Evolutionary conservation across 345 rosid species (phyloP).

Genomic region (Corchorus olitorius): DNA sequence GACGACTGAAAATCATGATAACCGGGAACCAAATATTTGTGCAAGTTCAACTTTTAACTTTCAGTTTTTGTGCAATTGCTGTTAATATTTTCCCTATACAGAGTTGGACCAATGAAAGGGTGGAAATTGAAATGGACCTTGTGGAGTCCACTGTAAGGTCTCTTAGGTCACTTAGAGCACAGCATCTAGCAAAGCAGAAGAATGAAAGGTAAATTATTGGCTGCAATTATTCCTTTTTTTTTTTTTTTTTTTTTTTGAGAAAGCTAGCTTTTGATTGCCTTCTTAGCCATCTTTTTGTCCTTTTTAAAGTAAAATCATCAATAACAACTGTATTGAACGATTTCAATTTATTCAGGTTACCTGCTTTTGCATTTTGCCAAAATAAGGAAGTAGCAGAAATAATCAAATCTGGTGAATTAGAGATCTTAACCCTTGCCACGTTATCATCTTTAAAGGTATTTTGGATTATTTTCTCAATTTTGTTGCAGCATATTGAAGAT

Average conservation of each 20-base stretch:
- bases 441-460: constrained; percentile 72
- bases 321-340: background rate
- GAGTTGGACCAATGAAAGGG: constrained; percentile 71
- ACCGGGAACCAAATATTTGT: background rate
- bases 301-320: background rate
- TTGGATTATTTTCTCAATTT: background rate
- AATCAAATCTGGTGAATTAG: constrained; percentile 61
- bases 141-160: constrained; percentile 69
- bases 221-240: background rate
- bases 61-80: background rate
- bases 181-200: constrained; percentile 68
- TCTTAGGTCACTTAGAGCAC: constrained; percentile 75
- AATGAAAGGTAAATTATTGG: constrained; percentile 62
- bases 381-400: constrained; percentile 53
- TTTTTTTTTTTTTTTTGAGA: background rate
- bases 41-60: background rate
- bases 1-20: background rate
- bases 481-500: background rate
- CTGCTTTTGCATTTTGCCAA: constrained; percentile 81
- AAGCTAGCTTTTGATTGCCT: background rate
- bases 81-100: constrained; percentile 24
- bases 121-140: constrained; percentile 77
- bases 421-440: constrained; percentile 80
- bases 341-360: constrained; percentile 52
- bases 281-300: background rate